A percentile compares a stretch with the other conserved stretches of the same genome.
phyloP scores from a whole-genome alignment of 2,329 filamentous ascomycete genomes.

The Cladophialophora yegresii region DNA sequence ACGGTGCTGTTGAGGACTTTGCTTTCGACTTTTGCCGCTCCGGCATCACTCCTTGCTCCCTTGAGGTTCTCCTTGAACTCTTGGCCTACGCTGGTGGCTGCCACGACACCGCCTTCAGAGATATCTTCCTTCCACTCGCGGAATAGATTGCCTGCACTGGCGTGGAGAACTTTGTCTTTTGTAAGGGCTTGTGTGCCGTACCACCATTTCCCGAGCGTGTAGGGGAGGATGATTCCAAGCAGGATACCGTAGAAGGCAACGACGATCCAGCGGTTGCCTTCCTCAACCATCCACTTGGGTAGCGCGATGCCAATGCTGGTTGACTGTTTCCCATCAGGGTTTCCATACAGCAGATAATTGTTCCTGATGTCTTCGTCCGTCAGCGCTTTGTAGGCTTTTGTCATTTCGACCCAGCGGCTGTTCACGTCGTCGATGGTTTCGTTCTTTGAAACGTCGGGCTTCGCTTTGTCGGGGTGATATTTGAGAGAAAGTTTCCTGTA shows the following conservation, averaged over 20 bases:
- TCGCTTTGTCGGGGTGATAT: conserved; percentile 90
- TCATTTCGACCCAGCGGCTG: conserved; percentile 87
- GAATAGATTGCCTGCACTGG: conserved; percentile 93
- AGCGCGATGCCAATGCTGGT: conserved; percentile 97
- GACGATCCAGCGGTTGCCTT: conserved; percentile 94
- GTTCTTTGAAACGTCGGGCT: conserved; percentile 81
- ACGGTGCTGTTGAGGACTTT: conserved; percentile 68
- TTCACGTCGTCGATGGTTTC: conserved; percentile 84
- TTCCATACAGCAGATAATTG: conserved; percentile 93
- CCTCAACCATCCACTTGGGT: conserved; percentile 86
- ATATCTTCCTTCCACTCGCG: conserved; percentile 85
- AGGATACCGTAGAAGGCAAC: conserved; percentile 84
- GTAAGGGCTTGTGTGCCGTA: conserved; percentile 93
- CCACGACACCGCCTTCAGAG: conserved; percentile 75
- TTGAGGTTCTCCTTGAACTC: conserved; percentile 78
- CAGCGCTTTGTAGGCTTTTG: conserved; percentile 95
- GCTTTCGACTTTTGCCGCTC: conserved; percentile 80
- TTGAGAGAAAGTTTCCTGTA: conserved; percentile 85
- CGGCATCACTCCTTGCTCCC: conserved; percentile 76
- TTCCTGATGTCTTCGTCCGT: conserved; percentile 97
- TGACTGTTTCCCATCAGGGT: conserved; percentile 97
- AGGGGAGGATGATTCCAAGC: conserved; percentile 86
- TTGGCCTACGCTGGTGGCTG: conserved; percentile 78
- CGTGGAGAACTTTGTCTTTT: conserved; percentile 88
- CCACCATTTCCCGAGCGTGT: conserved; percentile 96